Evolutionary conservation across 2,329 filamentous ascomycete species (phyloP), one percentile per base, ranked within the genome.

Genomic region (Coniochaeta prunicola): DNA sequence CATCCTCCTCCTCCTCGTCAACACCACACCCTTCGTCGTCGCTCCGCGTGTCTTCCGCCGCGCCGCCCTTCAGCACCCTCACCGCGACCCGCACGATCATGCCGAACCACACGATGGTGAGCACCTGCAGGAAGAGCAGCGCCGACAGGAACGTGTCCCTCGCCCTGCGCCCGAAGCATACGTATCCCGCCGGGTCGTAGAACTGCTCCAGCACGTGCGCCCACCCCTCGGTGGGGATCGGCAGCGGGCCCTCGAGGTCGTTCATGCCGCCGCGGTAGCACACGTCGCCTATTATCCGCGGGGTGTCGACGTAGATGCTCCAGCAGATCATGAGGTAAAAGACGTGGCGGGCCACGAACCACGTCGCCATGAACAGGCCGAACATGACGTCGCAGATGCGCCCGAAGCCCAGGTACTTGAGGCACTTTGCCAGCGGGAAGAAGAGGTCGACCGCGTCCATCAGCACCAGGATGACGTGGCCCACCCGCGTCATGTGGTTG

Each of bases 381-480:
- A 96, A 96, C 50, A 85, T 82, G 62, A 86, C 74, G 68, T 96
- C 92, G 75, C 91, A 96, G 57, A 86, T 73, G 2, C 76, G 85
- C 60, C 85, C 83, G 71, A 82, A 90, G 59, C 87, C 86, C 58
- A 91, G 77, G 70, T 96, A 96, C 72, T 94, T 96, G 63, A 96
- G 82, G 66, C 91, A 88, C 74, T 96, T 96, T 62, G 92, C 92
- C 33, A 85, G 77, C 31, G 92, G 89, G 40, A 96, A 80, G 61
- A 96, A 80, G 57, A 94, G 80, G 69, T 96, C 92, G 53, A 94
- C 90, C 59, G 93, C 81, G 68, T 96, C 92, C 91, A 96, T 96
- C 64, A 93, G 80, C 60, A 89, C 88, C 55, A 96, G 78, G 61
- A 96, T 90, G 57, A 93, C 81, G 68, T 91, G 92, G 56, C 90